Conservation (phyloP, 352 stramenopile species). For the Globisporangium irregulare region DNA sequence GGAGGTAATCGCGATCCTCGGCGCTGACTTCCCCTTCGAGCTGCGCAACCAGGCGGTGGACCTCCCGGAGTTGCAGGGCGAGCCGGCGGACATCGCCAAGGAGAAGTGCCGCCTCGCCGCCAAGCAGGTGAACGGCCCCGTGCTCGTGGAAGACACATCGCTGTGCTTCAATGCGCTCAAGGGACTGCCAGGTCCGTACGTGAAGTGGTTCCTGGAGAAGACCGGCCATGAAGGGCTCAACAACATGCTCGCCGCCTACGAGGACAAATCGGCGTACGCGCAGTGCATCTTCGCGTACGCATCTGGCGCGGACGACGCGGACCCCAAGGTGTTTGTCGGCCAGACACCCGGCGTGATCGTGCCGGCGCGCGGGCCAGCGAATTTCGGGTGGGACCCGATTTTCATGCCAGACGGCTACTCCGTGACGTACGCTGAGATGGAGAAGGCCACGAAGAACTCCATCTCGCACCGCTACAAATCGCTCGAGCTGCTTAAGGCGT, state of each 20-base stretch:
- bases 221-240: slow-evolving; percentile 92
- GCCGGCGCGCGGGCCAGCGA: slow-evolving; percentile 73
- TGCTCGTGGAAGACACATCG: slow-evolving; percentile 96
- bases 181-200: slow-evolving; percentile 94
- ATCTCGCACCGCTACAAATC: slow-evolving; percentile 90
- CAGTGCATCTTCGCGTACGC: slow-evolving; percentile 96
- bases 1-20: slow-evolving; percentile 82
- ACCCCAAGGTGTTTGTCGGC: slow-evolving; percentile 93
- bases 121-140: slow-evolving; percentile 79
- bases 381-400: slow-evolving; percentile 91
- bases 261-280: slow-evolving; percentile 95
- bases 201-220: slow-evolving; percentile 99
- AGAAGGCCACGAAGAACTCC: slow-evolving; percentile 87
- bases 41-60: slow-evolving; percentile 93
- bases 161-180: slow-evolving; percentile 96
- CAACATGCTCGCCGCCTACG: slow-evolving; percentile 92
- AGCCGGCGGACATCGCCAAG: slow-evolving; percentile 91
- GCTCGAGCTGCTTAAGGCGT: slow-evolving; percentile 57
- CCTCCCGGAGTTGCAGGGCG: slow-evolving; percentile 97
- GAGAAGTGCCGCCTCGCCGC: slow-evolving; percentile 94
- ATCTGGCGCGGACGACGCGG: slow-evolving; percentile 39
- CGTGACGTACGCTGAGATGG: slow-evolving; percentile 90
- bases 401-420: slow-evolving; percentile 87
- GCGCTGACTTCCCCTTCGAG: slow-evolving; percentile 87
- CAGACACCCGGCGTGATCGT: slow-evolving; percentile 93